Evolutionary conservation across 169 alveolate genomes (phyloP), one percentile per base, ranked within the genome.

Genomic region (Cryptosporidium sp.): DNA sequence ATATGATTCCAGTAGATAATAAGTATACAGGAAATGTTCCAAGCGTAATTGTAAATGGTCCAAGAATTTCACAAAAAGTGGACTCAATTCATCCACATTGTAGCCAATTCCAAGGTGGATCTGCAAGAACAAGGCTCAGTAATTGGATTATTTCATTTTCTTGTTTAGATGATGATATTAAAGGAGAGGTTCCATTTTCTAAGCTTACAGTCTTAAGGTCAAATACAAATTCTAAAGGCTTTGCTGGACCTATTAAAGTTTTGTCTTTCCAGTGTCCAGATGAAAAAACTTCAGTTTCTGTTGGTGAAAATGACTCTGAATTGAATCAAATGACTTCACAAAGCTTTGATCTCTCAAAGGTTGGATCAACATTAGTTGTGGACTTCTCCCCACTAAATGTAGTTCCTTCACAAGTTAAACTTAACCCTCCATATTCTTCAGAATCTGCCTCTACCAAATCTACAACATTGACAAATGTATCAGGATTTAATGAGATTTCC

Each of bases 41-140:
- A 16, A 80, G 68, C 9, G 51, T 80, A 29, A 67, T 65, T 21
- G 37, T 80, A 23, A 80, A 80, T 39, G 89, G 89, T 3, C 80
- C 80, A 62, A 58, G 89, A 44, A 80, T 80, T 42, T 65, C 65
- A 31, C 89, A 80, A 80, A 80, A 29, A 62, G 89, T 65, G 3
- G 89, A 80, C 39, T 23, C 65, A 14, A 16, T 65, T 26, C 89
- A 80, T 21, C 89, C 89, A 45, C 8, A 48, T 48, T 80, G 89
- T 29, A 80, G 80, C 44, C 80, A 39, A 21, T 60, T 80, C 44
- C 89, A 80, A 37, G 89, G 89, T 44, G 89, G 89, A 62, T 60
- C 89, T 45, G 89, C 89, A 18, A 80, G 75, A 80, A 80, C 89
- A 16, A 60, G 89, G 37, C 29, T 80, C 4, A 80, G 89, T 62